Evolutionary conservation across 768 basidiomycete genomes (phyloP), one percentile per base, ranked within the genome.

Genomic region (Leccinum olivaceopallidum): DNA sequence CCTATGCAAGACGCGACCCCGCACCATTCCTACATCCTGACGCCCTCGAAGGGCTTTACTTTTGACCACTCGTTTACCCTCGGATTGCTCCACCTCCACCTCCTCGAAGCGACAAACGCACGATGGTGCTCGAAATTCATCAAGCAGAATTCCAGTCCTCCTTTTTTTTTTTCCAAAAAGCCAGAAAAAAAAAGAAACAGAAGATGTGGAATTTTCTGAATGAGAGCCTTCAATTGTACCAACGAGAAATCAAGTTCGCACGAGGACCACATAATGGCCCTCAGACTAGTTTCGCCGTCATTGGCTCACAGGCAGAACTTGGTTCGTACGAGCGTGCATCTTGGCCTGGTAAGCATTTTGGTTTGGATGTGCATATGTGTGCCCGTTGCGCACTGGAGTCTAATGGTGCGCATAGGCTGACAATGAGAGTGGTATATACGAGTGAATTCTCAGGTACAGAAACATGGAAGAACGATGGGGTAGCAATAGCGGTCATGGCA

Each of bases 191-290:
- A 44, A 44, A 44, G 1, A 44, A 44, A 5, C 1, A 44, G 3
- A n/a, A 44, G 42, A n/a, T 2, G 0, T n/a, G n/a, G 42, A 10
- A 42, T 42, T 42, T 6, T 39, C 18, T 1, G 39, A 42, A 18
- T 4, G 7, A 42, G 18, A 0, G 37, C 37, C 0, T 39, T 0
- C 37, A 10, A 18, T 3, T 42, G 4, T 8, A 16, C 3, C 39
- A n/a, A 42, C 18, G 18, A 42, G 18, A n/a, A 18, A 42, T 18
- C 8, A 42, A 4, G 39, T 8, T 8, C 37, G 37, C 0, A 42
- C 39, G 18, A 42, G 18, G 39, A 42, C 18, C 18, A n/a, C 39
- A 42, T 42, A 14, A 39, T 39, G 37, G 4, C 42, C n/a, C 39
- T 42, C 18, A 8, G 39, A 42, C 4, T 10, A n/a, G 18, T 42